Conservation (phyloP, 116 monocot genomes). For the Phalaenopsis hybrid region DNA sequence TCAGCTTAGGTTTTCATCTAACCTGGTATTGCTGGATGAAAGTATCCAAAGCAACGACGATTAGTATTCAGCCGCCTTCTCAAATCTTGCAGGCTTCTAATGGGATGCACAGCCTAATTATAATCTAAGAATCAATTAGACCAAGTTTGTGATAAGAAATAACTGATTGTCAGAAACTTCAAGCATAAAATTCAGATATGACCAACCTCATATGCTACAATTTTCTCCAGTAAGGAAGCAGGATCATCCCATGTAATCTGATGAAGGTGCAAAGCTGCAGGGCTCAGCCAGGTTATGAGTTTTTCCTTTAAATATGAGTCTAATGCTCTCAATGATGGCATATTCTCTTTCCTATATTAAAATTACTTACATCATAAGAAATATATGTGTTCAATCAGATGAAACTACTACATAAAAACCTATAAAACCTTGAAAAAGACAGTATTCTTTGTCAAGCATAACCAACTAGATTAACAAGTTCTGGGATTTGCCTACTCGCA, state of each 20-base stretch:
- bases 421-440: background rate
- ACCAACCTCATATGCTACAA: constrained; percentile 82
- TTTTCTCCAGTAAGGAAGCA: constrained; percentile 85
- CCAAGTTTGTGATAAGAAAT: background rate
- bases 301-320: constrained; percentile 78
- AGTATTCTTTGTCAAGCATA: background rate
- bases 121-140: background rate
- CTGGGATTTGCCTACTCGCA: background rate
- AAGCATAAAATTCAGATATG: background rate
- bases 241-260: constrained; percentile 92
- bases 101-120: constrained; percentile 81
- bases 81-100: constrained; percentile 72
- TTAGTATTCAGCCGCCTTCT: constrained; percentile 72
- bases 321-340: constrained; percentile 55
- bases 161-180: background rate
- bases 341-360: constrained; percentile 47
- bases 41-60: constrained; percentile 83
- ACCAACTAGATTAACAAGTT: background rate
- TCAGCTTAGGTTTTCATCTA: constrained; percentile 6
- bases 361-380: background rate
- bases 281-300: constrained; percentile 80
- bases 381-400: background rate
- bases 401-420: background rate
- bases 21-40: constrained; percentile 94
- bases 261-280: constrained; percentile 77